Base-by-base conservation (phyloP, 176 grass and related monocot genomes). In the Coix lacrymajobi region DNA sequence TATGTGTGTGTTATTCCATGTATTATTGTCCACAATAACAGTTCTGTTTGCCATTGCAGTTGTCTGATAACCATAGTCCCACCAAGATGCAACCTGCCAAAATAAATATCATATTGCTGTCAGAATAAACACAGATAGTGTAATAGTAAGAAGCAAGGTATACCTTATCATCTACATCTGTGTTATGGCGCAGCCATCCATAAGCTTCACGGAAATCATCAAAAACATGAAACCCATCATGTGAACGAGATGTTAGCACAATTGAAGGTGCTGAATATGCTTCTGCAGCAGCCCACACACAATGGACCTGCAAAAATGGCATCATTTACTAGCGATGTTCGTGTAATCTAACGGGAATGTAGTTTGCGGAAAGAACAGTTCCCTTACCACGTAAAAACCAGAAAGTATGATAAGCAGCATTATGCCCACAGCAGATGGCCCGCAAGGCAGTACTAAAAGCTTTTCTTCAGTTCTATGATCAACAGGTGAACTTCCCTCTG, bases 161-260 rank as follows among this genome's bases (percentile, higher is more conserved):
- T 83, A 96, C 97, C 93, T 99, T 99, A 81, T 99, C 97, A 90
- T 99, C 97, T 67, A 87, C 97, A 71, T 99, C 87, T 56, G 97
- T 99, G 71, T 99, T 99, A 92, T 99, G 97, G 62, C 88, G 85
- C 52, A 99, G 78, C 97, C 97, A 99, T 68, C 89, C 93, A 90
- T 99, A 99, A 78, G 97, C 97, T 96, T 99, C 97, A 79, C 97
- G 97, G 56, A 99, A 99, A 90, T 99, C 97, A 92, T 99, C 97
- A 87, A 99, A 99, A 82, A 99, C 93, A 83, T 99, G 97, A 62
- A 96, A 76, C 38, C 97, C 97, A 48, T 99, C 97, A 8, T 38
- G 89, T 52, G 93, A 89, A 83, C 85, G 91, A 89, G 93, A 96
- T 87, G 97, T 99, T 85, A 99, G 87, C 58, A 99, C 97, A 87